These are phyloP conservation scores for Panaeolus papilionaceus DNA, from an alignment of 768 basidiomycete genomes.

Conservation along the genomic window DNA sequence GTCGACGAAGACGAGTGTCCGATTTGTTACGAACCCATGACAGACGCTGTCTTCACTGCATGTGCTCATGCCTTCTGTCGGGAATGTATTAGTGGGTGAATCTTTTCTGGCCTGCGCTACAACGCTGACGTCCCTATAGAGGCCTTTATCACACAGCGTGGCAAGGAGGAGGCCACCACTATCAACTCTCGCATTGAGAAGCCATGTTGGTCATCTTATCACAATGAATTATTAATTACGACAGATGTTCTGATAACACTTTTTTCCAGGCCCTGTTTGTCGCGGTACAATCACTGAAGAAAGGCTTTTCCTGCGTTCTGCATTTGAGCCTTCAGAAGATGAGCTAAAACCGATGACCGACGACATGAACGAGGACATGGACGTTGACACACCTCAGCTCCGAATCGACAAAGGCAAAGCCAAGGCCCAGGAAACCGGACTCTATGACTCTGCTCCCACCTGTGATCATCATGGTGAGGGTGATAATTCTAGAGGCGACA, in stretches of 20 bases:
- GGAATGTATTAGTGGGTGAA: constrained; percentile 56
- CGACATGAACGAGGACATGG: constrained; percentile 14
- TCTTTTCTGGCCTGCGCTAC: neutral
- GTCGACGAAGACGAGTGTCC: constrained; percentile 69
- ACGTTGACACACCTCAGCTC: constrained; percentile 29
- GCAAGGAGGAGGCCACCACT: constrained; percentile 7
- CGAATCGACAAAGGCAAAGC: constrained; percentile 29
- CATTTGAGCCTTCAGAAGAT: constrained; percentile 67
- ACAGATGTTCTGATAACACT: constrained; percentile 5
- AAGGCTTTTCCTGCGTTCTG: constrained; percentile 57
- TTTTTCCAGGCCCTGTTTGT: constrained; percentile 59
- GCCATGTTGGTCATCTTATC: neutral
- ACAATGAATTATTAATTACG: neutral
- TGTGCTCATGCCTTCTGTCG: constrained; percentile 71
- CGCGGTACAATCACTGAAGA: constrained; percentile 53
- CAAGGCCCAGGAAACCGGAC: constrained; percentile 29
- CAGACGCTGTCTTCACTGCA: constrained; percentile 59
- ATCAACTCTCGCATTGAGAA: constrained; percentile 3
- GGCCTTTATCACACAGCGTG: constrained; percentile 13
- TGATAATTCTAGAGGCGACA: constrained; percentile 39
- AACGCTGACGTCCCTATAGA: constrained; percentile 19
- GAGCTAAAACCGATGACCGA: constrained; percentile 36
- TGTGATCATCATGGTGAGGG: constrained; percentile 22
- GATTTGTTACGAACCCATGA: constrained; percentile 67
- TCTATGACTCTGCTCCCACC: constrained; percentile 17